Evolutionary conservation across 352 stramenopile species (phyloP).

Genomic region (Pythium aristosporum): DNA sequence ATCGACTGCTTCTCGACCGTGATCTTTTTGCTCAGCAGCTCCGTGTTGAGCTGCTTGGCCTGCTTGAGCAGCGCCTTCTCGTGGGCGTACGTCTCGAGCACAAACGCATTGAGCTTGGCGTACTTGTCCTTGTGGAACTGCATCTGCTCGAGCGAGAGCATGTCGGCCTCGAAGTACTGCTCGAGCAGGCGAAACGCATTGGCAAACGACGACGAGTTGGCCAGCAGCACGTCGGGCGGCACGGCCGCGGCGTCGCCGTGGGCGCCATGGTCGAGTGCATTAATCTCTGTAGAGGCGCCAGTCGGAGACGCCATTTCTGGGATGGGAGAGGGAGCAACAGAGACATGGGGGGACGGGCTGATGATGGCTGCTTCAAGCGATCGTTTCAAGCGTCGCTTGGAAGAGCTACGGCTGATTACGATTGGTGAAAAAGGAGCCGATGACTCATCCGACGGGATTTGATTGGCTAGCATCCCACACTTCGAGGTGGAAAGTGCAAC

Average conservation of each 20-base stretch:
- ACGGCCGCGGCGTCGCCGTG: conserved; percentile 23
- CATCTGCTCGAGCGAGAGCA: conserved; percentile 75
- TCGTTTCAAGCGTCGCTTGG: conserved; percentile 12
- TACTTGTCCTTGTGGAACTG: conserved; percentile 86
- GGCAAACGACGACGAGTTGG: conserved; percentile 53
- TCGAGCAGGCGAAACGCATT: conserved; percentile 78
- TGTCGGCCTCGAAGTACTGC: conserved; percentile 84
- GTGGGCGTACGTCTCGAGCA: conserved; percentile 79
- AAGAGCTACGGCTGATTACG: not conserved
- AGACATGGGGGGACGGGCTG: not conserved
- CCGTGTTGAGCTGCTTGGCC: conserved; percentile 81
- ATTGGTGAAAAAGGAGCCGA: conserved; percentile 1
- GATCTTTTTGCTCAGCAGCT: conserved; percentile 86
- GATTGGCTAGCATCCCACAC: conserved; percentile 5
- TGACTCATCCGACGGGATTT: not conserved
- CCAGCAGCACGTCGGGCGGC: conserved; percentile 28
- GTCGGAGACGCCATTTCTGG: not conserved
- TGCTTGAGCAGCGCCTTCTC: conserved; percentile 80
- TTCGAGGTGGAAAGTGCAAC: conserved; percentile 13
- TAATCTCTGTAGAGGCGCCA: not conserved
- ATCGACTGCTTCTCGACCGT: conserved; percentile 85
- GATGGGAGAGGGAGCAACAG: not conserved
- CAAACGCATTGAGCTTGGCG: conserved; percentile 58
- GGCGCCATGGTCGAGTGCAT: conserved; percentile 14
- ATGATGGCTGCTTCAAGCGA: conserved; percentile 7